Conservation (phyloP, 257 asterid species). For the Sherardia arvensis region DNA sequence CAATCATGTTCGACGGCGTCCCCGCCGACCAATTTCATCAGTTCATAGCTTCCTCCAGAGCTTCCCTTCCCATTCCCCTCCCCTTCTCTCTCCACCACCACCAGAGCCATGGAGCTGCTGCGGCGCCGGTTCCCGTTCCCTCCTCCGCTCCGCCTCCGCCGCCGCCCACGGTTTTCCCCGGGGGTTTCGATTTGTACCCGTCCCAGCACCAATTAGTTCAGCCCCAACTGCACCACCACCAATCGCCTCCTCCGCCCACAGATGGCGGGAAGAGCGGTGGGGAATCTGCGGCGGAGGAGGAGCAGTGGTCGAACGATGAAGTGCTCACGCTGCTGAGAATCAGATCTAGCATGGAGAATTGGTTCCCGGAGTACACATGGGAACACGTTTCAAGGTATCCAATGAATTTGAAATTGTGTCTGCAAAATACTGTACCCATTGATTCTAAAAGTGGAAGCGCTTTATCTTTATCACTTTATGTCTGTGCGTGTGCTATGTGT, state of each 20-base stretch:
- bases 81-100: slow-evolving; percentile 30
- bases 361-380: slow-evolving; percentile 74
- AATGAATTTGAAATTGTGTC: not conserved
- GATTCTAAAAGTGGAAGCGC: slow-evolving; percentile 12
- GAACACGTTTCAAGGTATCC: slow-evolving; percentile 66
- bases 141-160: slow-evolving; percentile 1
- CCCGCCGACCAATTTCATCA: slow-evolving; percentile 45
- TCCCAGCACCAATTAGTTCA: slow-evolving; percentile 7
- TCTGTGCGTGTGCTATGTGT: slow-evolving; percentile 3
- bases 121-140: no score
- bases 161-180: slow-evolving; percentile 10
- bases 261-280: slow-evolving; percentile 7
- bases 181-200: slow-evolving; percentile 35
- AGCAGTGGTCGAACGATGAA: slow-evolving; percentile 54
- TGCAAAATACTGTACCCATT: not conserved
- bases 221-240: slow-evolving; percentile 10
- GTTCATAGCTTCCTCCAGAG: slow-evolving; percentile 38
- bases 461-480: slow-evolving; percentile 9
- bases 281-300: slow-evolving; percentile 15
- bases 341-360: slow-evolving; percentile 65
- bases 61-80: slow-evolving; percentile 26
- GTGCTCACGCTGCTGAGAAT: slow-evolving; percentile 48
- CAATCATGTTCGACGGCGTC: slow-evolving; percentile 50
- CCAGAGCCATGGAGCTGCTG: slow-evolving; percentile 7
- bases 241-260: slow-evolving; percentile 7